Percentiles rank a stretch among this genome's conserved stretches.
phyloP scores from a whole-genome alignment of 2,329 filamentous ascomycete species.

The Neodidymelliopsis sp. region DNA sequence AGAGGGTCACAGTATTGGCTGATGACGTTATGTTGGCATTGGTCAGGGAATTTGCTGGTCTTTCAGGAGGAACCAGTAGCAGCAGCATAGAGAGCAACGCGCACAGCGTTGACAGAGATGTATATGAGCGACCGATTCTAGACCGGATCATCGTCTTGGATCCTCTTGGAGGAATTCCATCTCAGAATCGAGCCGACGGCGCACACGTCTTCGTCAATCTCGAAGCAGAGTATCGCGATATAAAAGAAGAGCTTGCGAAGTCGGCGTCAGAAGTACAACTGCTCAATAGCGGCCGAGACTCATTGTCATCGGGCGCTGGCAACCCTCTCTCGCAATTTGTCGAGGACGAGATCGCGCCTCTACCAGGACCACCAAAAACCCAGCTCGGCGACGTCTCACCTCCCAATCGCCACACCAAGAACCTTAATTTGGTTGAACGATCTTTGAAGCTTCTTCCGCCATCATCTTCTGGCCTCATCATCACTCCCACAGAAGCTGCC shows the following conservation, averaged over 20 bases:
- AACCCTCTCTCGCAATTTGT: constrained; percentile 57
- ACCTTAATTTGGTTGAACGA: constrained; percentile 75
- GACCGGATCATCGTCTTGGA: constrained; percentile 92
- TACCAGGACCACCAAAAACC: constrained; percentile 23
- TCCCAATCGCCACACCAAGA: constrained; percentile 65
- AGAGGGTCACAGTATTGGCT: constrained; percentile 57
- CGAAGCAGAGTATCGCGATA: constrained; percentile 81
- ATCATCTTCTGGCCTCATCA: constrained; percentile 86
- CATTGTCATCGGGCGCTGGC: constrained; percentile 38
- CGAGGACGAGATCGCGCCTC: constrained; percentile 34
- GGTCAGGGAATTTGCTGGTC: constrained; percentile 75
- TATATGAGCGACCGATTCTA: constrained; percentile 57
- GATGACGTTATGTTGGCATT: constrained; percentile 78
- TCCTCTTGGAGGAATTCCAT: constrained; percentile 84
- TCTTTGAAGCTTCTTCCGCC: constrained; percentile 79
- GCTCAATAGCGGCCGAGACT: constrained; percentile 8
- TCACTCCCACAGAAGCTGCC: constrained; percentile 84
- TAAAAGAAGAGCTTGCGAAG: constrained; percentile 67
- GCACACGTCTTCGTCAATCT: constrained; percentile 91
- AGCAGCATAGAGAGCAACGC: constrained; percentile 15
- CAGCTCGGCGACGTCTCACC: constrained; percentile 23
- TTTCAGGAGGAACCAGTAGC: constrained; percentile 52
- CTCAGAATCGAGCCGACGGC: constrained; percentile 62
- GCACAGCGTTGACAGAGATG: constrained; percentile 14
- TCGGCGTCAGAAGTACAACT: constrained; percentile 24